phyloP scores from a whole-genome alignment of 75 land plant species.

The Selaginella tamariscina region DNA sequence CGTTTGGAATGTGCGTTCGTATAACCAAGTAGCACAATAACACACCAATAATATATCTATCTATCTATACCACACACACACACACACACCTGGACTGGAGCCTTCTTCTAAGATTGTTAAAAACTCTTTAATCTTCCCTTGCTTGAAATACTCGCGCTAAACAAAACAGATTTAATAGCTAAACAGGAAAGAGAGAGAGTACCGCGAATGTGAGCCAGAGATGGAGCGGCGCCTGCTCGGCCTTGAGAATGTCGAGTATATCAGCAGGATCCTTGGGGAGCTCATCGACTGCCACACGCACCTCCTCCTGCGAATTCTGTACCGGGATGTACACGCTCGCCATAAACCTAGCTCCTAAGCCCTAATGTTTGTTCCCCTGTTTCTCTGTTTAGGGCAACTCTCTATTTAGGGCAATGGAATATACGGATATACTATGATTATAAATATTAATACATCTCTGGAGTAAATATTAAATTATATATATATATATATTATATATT shows the following conservation, averaged over 20 bases:
- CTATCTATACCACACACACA: background rate
- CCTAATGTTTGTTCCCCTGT: too few relatives aligned
- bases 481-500: too few relatives aligned
- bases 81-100: slow-evolving; percentile 58
- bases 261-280: slow-evolving; percentile 77
- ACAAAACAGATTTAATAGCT: background rate
- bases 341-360: too few relatives aligned
- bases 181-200: slow-evolving; percentile 13
- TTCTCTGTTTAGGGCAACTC: too few relatives aligned
- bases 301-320: slow-evolving; percentile 90
- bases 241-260: slow-evolving; percentile 88
- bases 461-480: too few relatives aligned
- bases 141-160: slow-evolving; percentile 94
- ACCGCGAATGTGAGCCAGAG: slow-evolving; percentile 97
- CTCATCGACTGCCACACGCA: slow-evolving; percentile 70
- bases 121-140: slow-evolving; percentile 82
- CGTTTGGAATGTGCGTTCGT: too few relatives aligned
- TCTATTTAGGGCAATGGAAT: too few relatives aligned
- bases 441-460: too few relatives aligned
- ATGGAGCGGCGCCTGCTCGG: slow-evolving; percentile 95
- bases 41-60: background rate
- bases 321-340: slow-evolving; percentile 85
- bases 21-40: too few relatives aligned
- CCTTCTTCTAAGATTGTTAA: slow-evolving; percentile 90
- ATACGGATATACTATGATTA: too few relatives aligned